phyloP scores from a whole-genome alignment of 208 protist genomes.

The Crithidia acanthocephali region DNA sequence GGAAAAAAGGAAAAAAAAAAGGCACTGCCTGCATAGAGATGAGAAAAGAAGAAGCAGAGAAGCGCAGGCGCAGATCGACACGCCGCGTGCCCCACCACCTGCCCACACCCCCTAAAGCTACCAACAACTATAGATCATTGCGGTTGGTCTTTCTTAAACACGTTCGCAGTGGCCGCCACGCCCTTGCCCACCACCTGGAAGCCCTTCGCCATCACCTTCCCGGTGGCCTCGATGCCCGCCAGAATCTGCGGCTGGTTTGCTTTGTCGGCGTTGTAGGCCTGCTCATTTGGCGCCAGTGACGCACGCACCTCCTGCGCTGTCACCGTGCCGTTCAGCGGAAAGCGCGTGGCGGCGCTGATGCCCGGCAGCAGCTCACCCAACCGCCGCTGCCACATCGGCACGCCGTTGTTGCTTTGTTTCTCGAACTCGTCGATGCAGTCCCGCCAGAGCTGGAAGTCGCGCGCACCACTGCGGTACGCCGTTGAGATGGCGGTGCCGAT shows the following conservation, averaged over 20 bases:
- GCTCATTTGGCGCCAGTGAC: slow-evolving; percentile 63
- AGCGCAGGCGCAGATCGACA: not conserved
- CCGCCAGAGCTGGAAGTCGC: slow-evolving; percentile 64
- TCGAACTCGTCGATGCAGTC: slow-evolving; percentile 69
- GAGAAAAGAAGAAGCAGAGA: not conserved
- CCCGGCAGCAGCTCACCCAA: slow-evolving; percentile 53
- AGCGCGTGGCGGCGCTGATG: slow-evolving; percentile 63
- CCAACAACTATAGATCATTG: no score
- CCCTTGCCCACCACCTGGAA: slow-evolving; percentile 76
- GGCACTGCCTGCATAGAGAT: not conserved
- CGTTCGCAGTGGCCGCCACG: slow-evolving; percentile 48
- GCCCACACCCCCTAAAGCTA: no score
- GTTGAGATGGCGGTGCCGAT: slow-evolving; percentile 57
- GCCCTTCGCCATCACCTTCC: slow-evolving; percentile 70
- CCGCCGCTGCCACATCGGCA: slow-evolving; percentile 72
- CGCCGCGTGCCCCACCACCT: no score
- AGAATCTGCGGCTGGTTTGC: slow-evolving; percentile 61
- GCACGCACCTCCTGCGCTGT: slow-evolving; percentile 57
- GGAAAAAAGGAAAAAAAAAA: slow-evolving; percentile 1
- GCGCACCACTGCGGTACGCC: slow-evolving; percentile 53
- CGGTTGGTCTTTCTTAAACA: slow-evolving; percentile 37
- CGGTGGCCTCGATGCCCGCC: slow-evolving; percentile 61
- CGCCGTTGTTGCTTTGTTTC: slow-evolving; percentile 41
- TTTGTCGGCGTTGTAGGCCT: slow-evolving; percentile 43
- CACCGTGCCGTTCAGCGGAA: slow-evolving; percentile 60